Percentiles rank a stretch among this genome's conserved stretches.
phyloP scores from a whole-genome alignment of 73 alveolate species.

The Halteria grandinella region DNA sequence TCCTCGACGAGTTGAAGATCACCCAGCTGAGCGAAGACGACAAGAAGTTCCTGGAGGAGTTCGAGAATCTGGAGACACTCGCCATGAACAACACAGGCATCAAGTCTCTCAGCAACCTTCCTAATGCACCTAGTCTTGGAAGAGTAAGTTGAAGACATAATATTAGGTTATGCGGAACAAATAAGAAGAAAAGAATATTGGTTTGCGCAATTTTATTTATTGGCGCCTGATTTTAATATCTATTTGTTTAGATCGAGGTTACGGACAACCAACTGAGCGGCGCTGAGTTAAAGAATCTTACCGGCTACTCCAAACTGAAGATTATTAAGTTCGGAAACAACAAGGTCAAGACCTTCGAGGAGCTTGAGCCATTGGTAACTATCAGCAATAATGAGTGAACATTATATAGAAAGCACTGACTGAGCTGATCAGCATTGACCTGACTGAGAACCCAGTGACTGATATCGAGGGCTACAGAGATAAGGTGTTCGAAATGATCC shows the following conservation, averaged over 20 bases:
- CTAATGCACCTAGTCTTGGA: conserved; percentile 45
- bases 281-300: conserved; percentile 21
- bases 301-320: conserved; percentile 13
- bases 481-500: neutral
- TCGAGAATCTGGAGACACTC: conserved; percentile 28
- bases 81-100: conserved; percentile 45
- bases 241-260: no score
- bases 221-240: no score
- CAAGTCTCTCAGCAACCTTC: conserved; percentile 46
- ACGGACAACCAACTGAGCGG: conserved; percentile 35
- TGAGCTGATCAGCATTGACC: conserved; percentile 24
- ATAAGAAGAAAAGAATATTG: no score
- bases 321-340: conserved; percentile 52
- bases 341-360: conserved; percentile 15
- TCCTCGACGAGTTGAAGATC: conserved; percentile 42
- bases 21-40: conserved; percentile 17
- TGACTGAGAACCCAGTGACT: conserved; percentile 21
- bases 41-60: conserved; percentile 48
- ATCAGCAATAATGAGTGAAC: neutral
- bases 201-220: no score
- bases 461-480: conserved; percentile 2
- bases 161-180: no score
- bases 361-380: conserved; percentile 30
- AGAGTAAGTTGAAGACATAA: conserved; percentile 26
- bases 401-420: conserved; percentile 8